A percentile compares a stretch with the other conserved stretches of the same genome.
These are phyloP conservation scores for Melanogaster broomeanus DNA, from an alignment of 768 basidiomycete species.

Conservation along the genomic window DNA sequence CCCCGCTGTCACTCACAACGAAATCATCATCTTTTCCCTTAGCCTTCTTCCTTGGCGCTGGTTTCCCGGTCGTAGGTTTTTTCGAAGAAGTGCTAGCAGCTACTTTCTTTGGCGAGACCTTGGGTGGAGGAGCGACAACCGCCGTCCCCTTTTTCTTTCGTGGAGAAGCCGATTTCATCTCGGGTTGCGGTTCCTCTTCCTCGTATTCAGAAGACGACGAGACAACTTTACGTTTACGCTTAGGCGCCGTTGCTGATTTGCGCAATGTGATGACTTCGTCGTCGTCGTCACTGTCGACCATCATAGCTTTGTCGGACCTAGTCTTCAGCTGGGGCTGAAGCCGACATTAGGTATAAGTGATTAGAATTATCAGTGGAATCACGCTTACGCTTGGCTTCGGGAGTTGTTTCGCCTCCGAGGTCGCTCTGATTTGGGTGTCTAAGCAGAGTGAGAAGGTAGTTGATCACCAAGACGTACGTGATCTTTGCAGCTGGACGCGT, in stretches of 20 bases:
- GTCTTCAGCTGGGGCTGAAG: slow-evolving; percentile 4
- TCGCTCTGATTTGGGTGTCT: background rate
- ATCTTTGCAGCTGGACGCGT: background rate
- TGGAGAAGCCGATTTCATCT: slow-evolving; percentile 31
- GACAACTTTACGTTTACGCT: slow-evolving; percentile 34
- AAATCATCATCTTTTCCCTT: slow-evolving; percentile 32
- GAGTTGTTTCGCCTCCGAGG: background rate
- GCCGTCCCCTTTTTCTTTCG: slow-evolving; percentile 44
- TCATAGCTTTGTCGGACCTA: slow-evolving; percentile 22
- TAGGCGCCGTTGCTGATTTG: slow-evolving; percentile 17
- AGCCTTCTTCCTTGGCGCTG: slow-evolving; percentile 1
- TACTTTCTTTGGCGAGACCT: background rate
- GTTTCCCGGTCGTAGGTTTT: too few relatives aligned
- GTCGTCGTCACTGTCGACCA: slow-evolving; percentile 24
- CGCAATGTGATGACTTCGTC: slow-evolving; percentile 4
- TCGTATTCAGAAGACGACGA: slow-evolving; percentile 37
- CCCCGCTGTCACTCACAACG: slow-evolving; percentile 30
- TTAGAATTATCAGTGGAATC: background rate
- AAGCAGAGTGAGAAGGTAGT: background rate
- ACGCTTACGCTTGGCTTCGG: background rate
- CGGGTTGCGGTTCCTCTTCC: slow-evolving; percentile 38
- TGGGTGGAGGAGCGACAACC: background rate
- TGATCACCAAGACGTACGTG: background rate
- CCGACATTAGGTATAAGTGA: background rate
- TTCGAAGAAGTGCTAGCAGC: too few relatives aligned